These are phyloP conservation scores for Geranium brycei DNA, from an alignment of 345 rosid genomes.

Conservation along the genomic window DNA sequence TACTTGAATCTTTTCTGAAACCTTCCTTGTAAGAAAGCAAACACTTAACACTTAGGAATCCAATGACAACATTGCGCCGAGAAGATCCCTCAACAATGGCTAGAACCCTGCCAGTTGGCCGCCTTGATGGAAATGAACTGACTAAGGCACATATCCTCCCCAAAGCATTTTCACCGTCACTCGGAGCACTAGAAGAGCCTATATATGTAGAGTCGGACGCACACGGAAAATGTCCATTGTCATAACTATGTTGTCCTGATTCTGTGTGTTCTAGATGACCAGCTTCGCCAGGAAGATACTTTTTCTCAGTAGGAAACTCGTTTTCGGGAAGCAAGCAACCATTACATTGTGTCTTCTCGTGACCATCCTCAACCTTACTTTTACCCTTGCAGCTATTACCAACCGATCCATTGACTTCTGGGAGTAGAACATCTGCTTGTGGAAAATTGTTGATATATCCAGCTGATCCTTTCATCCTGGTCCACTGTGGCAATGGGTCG, in stretches of 20 bases:
- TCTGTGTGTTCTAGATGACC: constrained; percentile 11
- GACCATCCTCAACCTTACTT: constrained; percentile 17
- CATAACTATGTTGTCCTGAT: constrained; percentile 8
- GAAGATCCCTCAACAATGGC: constrained; percentile 52
- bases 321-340: constrained; percentile 11
- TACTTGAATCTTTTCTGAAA: constrained; percentile 22
- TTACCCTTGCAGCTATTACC: constrained; percentile 20
- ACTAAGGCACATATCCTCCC: constrained; percentile 43
- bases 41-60: constrained; percentile 57
- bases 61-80: constrained; percentile 53
- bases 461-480: constrained; percentile 68
- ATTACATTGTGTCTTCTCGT: constrained; percentile 12
- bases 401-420: constrained; percentile 17
- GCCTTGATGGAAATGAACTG: constrained; percentile 41
- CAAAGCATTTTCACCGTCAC: constrained; percentile 27
- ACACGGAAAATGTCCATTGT: constrained; percentile 18
- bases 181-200: constrained; percentile 16
- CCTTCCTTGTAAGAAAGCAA: constrained; percentile 38
- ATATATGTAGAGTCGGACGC: constrained; percentile 15
- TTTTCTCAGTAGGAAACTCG: constrained; percentile 14
- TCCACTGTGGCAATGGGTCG: constrained; percentile 55
- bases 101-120: constrained; percentile 79
- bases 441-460: constrained; percentile 22
- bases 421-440: constrained; percentile 14
- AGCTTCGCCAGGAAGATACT: constrained; percentile 16